Conservation (phyloP, 2,329 filamentous ascomycete species). For the Penicillium hordei region DNA sequence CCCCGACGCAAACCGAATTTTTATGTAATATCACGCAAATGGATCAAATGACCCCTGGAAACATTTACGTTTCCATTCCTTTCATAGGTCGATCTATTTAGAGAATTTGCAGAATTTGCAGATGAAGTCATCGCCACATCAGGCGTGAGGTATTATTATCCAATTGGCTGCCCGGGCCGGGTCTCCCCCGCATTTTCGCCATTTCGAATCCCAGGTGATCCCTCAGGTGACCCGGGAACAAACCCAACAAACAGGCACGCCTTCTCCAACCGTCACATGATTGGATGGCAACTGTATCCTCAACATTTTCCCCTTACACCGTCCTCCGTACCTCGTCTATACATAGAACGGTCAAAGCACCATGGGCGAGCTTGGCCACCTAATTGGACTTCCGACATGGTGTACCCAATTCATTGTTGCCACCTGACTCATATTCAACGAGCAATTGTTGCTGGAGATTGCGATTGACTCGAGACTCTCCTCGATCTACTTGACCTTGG, state of each 20-base stretch:
- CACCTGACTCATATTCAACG: not conserved
- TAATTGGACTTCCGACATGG: not conserved
- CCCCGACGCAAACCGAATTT: not conserved
- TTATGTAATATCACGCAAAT: slow-evolving; percentile 1
- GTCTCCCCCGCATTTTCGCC: not conserved
- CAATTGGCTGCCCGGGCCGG: not conserved
- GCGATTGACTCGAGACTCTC: not conserved
- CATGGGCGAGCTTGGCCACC: not conserved
- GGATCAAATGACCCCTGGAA: not conserved
- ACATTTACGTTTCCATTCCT: not conserved
- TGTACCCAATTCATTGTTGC: not conserved
- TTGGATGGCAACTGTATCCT: not conserved
- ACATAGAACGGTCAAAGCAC: not conserved
- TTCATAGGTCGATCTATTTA: not conserved
- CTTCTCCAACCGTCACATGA: not conserved
- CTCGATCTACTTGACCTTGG: not conserved
- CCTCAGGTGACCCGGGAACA: not conserved
- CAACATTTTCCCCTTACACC: not conserved
- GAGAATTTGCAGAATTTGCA: not conserved
- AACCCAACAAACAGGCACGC: not conserved
- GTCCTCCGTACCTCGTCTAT: not conserved
- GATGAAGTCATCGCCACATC: not conserved
- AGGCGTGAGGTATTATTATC: not conserved
- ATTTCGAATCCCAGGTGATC: not conserved
- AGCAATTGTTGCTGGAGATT: not conserved